phyloP scores from a whole-genome alignment of 768 basidiomycete genomes.

The Piloderma croceum region DNA sequence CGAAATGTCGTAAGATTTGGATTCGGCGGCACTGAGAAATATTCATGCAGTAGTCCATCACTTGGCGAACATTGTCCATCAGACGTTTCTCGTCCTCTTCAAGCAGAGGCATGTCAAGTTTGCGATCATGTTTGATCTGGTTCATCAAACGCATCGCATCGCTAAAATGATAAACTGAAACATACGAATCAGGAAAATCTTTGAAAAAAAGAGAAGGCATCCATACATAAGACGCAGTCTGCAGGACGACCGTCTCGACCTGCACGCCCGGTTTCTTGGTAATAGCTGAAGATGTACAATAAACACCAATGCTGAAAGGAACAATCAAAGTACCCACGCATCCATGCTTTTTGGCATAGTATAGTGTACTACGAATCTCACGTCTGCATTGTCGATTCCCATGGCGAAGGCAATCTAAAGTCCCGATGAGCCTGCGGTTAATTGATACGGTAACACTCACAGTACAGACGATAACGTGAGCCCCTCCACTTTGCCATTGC shows the following conservation, averaged over 20 bases:
- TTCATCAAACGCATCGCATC: no score
- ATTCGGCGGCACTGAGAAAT: constrained; percentile 80
- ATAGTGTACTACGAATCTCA: constrained; percentile 91
- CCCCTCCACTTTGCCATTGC: constrained; percentile 68
- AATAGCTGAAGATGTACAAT: constrained; percentile 48
- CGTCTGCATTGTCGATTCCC: constrained; percentile 88
- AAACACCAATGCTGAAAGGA: constrained; percentile 5
- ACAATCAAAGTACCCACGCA: no score
- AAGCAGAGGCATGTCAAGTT: constrained; percentile 33
- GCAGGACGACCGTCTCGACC: constrained; percentile 85
- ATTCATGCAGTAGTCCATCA: constrained; percentile 79
- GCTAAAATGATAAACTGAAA: no score
- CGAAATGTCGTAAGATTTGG: constrained; percentile 89
- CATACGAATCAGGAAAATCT: no score
- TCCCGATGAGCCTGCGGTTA: background rate
- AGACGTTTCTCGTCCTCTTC: constrained; percentile 56
- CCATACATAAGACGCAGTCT: constrained; percentile 82
- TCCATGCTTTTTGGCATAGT: constrained; percentile 79
- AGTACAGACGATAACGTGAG: constrained; percentile 89
- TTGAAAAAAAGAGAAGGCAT: background rate
- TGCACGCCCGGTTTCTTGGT: constrained; percentile 97
- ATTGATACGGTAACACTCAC: no score
- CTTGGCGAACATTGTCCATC: constrained; percentile 54
- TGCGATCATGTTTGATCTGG: constrained; percentile 44
- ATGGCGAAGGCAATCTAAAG: constrained; percentile 93